A percentile compares a stretch with the other conserved stretches of the same genome.
Evolutionary conservation across 23 red algal genomes (phyloP).

Genomic region (Gracilaria domingensis): DNA sequence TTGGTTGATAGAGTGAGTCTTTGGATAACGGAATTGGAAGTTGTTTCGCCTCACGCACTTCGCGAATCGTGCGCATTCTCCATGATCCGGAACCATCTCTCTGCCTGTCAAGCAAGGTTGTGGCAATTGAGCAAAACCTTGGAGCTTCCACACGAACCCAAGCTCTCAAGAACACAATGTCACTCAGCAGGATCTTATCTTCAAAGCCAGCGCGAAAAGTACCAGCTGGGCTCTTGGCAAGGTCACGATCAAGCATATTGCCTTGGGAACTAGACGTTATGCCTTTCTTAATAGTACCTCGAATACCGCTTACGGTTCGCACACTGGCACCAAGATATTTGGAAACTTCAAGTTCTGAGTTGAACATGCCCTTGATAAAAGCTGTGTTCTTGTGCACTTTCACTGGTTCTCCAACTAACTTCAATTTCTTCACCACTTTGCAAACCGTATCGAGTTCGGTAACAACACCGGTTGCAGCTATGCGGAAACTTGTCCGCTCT

Average conservation of each 20-base stretch:
- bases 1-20: slow-evolving; percentile 88
- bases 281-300: slow-evolving; percentile 92
- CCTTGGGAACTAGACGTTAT: slow-evolving; percentile 57
- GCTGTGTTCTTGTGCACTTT: slow-evolving; percentile 96
- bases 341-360: slow-evolving; percentile 93
- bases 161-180: slow-evolving; percentile 97
- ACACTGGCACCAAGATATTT: slow-evolving; percentile 94
- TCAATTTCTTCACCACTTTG: slow-evolving; percentile 96
- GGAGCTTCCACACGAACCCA: slow-evolving; percentile 93
- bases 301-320: slow-evolving; percentile 88
- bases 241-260: slow-evolving; percentile 46
- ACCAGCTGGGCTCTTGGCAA: slow-evolving; percentile 85
- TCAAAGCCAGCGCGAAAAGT: slow-evolving; percentile 98
- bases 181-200: slow-evolving; percentile 91
- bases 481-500: slow-evolving; percentile 77
- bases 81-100: slow-evolving; percentile 63
- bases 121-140: slow-evolving; percentile 75
- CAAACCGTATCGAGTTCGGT: slow-evolving; percentile 83
- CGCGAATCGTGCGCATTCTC: slow-evolving; percentile 96
- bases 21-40: slow-evolving; percentile 76
- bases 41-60: slow-evolving; percentile 80
- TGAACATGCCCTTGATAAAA: slow-evolving; percentile 99
- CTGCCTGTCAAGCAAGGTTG: slow-evolving; percentile 74
- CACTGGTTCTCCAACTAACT: slow-evolving; percentile 94
- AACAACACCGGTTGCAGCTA: slow-evolving; percentile 90